Conservation (phyloP, 2,329 filamentous ascomycete species). For the Fusarium sororula region DNA sequence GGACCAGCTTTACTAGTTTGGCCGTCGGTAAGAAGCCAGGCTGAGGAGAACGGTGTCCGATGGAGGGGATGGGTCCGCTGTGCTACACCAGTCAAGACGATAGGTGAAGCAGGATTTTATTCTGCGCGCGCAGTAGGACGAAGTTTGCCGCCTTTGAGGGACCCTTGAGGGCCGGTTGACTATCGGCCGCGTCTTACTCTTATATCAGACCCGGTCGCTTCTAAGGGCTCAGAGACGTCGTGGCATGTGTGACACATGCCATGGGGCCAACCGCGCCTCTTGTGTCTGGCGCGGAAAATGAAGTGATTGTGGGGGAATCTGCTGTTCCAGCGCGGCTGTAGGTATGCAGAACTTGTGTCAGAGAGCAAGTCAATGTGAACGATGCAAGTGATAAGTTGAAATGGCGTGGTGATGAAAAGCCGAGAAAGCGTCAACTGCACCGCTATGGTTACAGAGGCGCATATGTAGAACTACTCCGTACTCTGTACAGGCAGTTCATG, state of each 20-base stretch:
- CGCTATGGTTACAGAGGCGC: background rate
- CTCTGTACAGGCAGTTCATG: background rate
- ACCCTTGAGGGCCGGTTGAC: constrained; percentile 16
- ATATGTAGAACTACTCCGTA: background rate
- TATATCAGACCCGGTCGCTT: constrained; percentile 11
- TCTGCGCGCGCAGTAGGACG: background rate
- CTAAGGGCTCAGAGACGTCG: background rate
- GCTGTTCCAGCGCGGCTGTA: constrained; percentile 10
- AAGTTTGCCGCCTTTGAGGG: background rate
- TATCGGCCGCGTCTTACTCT: constrained; percentile 5
- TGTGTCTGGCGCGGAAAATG: constrained; percentile 9
- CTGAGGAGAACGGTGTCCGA: background rate
- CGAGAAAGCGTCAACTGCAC: background rate
- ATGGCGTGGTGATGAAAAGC: constrained; percentile 20
- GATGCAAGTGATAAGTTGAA: background rate
- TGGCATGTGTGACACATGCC: constrained; percentile 21
- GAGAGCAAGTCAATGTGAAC: too few relatives aligned
- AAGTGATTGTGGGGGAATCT: background rate
- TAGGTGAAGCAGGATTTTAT: constrained; percentile 8
- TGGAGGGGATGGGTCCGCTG: background rate
- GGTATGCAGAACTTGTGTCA: too few relatives aligned
- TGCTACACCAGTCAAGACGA: constrained; percentile 16
- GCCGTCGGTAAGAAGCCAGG: background rate
- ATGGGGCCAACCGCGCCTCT: constrained; percentile 2
- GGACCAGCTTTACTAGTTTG: background rate